Base-by-base conservation (phyloP, 441 rosid species). In the Erysimum pusillum region DNA sequence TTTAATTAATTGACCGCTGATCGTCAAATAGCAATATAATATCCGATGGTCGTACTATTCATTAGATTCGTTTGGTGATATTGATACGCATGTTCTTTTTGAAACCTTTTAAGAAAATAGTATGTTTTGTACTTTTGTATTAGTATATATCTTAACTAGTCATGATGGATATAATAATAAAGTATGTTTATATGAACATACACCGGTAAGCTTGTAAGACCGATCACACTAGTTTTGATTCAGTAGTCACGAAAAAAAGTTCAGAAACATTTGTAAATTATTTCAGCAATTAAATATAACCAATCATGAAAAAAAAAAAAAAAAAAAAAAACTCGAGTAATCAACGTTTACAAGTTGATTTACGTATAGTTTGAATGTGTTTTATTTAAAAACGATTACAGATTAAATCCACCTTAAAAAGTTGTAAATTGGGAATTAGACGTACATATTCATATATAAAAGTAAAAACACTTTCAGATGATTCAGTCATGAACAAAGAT, bases 61-160 rank as follows among this genome's bases (percentile, higher is more conserved):
- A 34, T 31, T 69, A 76, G 80, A 76, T 76, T 76, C 71, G 71
- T 63, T 76, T 69, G 80, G 80, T 76, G 75, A 63, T 38, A 58
- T 59, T 9, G 73, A 75, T 75, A 59, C 79, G 67, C 31, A 67
- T 75, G 62, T 38, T 60, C 36, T 48, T 75, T 48, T 49, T 35
- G 54, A 75, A 66, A 46, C n/a, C n/a, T 36, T 18, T 18, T 15
- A 48, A 58, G 15, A 38, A 51, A 72, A 62, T 2, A 51, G 39
- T 9, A 25, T 66, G 39, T 39, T 18, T 42, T 61, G 31, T 53
- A 56, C 44, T 39, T 18, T 42, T 61, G 31, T 53, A 56, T 54
- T 56, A 34, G 56, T 51, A 49, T 51, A 49, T 60, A 15, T 22
- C 56, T 45, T 38, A 62, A 28, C 20, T 36, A 22, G 20, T 57